Evolutionary conservation across 2,329 filamentous ascomycete species (phyloP).

Genomic region (Aureobasidium leucospermi): DNA sequence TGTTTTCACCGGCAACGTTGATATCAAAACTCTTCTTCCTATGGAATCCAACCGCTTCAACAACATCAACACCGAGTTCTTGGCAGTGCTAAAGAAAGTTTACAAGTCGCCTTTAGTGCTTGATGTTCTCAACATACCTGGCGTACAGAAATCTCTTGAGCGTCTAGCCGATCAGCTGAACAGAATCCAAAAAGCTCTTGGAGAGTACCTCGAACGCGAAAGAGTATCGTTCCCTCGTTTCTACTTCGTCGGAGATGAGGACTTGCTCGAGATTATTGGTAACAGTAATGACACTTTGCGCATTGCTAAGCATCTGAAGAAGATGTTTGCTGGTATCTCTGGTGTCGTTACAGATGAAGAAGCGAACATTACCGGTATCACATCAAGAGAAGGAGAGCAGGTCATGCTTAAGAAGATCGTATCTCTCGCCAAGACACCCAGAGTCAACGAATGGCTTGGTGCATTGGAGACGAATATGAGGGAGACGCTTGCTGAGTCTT

Average conservation of each 20-base stretch:
- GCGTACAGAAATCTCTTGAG: slow-evolving; percentile 92
- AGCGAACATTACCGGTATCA: slow-evolving; percentile 80
- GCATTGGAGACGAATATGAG: slow-evolving; percentile 92
- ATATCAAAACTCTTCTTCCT: slow-evolving; percentile 96
- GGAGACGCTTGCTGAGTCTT: slow-evolving; percentile 78
- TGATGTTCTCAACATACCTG: slow-evolving; percentile 91
- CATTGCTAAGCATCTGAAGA: slow-evolving; percentile 97
- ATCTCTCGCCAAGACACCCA: slow-evolving; percentile 83
- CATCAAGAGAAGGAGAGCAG: slow-evolving; percentile 88
- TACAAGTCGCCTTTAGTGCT: slow-evolving; percentile 93
- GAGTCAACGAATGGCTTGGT: slow-evolving; percentile 98
- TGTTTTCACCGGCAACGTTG: slow-evolving; percentile 95
- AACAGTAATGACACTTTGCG: slow-evolving; percentile 97
- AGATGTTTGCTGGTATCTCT: slow-evolving; percentile 97
- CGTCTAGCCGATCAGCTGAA: slow-evolving; percentile 92
- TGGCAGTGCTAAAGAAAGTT: slow-evolving; percentile 99
- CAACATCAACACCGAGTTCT: slow-evolving; percentile 98
- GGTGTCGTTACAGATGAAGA: slow-evolving; percentile 89
- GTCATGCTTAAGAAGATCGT: slow-evolving; percentile 86
- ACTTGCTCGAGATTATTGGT: slow-evolving; percentile 96
- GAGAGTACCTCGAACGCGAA: slow-evolving; percentile 97
- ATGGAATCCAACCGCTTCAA: slow-evolving; percentile 96
- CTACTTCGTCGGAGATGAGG: slow-evolving; percentile 98
- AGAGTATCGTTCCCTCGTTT: slow-evolving; percentile 96
- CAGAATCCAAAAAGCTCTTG: slow-evolving; percentile 98